These are phyloP conservation scores for Venturia effusa DNA, from an alignment of 2,329 filamentous ascomycete genomes.

Conservation along the genomic window DNA sequence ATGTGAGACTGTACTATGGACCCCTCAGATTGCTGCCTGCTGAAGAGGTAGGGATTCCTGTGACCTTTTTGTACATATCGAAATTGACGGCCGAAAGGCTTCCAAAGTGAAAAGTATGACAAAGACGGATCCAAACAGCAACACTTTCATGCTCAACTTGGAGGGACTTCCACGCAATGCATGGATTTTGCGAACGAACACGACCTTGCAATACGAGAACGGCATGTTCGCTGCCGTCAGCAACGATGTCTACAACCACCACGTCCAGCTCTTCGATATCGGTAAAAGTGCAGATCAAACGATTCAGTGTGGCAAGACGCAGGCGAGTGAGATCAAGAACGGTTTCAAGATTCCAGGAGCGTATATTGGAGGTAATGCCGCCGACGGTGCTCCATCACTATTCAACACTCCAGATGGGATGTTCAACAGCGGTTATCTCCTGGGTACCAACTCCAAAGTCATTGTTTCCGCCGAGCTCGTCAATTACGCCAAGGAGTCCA, in stretches of 20 bases:
- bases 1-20: neutral
- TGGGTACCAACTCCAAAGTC: neutral
- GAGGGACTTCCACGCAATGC: neutral
- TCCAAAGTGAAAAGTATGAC: neutral
- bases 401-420: slow-evolving; percentile 4
- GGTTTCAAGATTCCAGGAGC: neutral
- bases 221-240: neutral
- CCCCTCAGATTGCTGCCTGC: neutral
- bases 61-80: too few relatives aligned
- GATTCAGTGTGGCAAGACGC: neutral
- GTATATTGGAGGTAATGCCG: neutral
- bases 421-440: slow-evolving; percentile 4
- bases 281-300: neutral
- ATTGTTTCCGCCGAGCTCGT: slow-evolving; percentile 5
- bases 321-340: neutral
- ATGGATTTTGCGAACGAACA: neutral
- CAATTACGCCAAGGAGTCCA: slow-evolving; percentile 3
- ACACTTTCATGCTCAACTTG: slow-evolving; percentile 1
- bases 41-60: neutral
- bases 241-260: slow-evolving; percentile 7
- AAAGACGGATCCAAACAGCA: slow-evolving; percentile 4
- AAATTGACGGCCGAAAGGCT: neutral
- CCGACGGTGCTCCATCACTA: neutral
- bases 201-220: neutral
- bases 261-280: neutral